A percentile compares a stretch with the other conserved stretches of the same genome.
Evolutionary conservation across 2,329 filamentous ascomycete genomes (phyloP).

Genomic region (Ophiostoma montium): DNA sequence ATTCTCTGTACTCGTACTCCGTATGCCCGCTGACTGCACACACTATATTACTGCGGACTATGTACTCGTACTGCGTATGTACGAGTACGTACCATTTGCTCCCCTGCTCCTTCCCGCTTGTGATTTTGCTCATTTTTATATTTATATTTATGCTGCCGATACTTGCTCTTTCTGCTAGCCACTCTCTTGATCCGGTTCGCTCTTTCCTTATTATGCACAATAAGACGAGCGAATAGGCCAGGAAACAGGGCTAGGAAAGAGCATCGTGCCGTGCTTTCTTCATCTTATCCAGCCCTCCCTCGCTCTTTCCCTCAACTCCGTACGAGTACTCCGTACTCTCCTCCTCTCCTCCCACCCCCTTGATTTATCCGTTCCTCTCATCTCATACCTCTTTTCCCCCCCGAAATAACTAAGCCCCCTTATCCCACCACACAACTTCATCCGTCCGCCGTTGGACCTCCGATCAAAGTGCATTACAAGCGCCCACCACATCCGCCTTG

Average conservation of each 20-base stretch:
- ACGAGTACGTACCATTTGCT: too few species aligned
- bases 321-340: not conserved
- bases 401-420: constrained; percentile 2
- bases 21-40: too few species aligned
- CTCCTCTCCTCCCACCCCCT: not conserved
- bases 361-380: not conserved
- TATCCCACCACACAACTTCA: too few species aligned
- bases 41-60: too few species aligned
- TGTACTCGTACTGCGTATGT: too few species aligned
- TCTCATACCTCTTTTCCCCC: constrained; percentile 2
- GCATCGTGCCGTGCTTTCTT: constrained; percentile 3
- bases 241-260: constrained; percentile 1
- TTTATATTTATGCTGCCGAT: not conserved
- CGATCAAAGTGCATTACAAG: constrained; percentile 21
- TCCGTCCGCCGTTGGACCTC: constrained; percentile 11
- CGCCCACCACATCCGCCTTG: constrained; percentile 19
- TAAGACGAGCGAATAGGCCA: not conserved
- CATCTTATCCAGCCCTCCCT: not conserved
- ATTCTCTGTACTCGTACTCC: not conserved
- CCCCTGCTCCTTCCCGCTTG: not conserved
- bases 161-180: constrained; percentile 1
- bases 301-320: not conserved
- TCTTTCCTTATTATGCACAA: constrained; percentile 3
- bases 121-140: not conserved
- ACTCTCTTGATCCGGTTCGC: constrained; percentile 6